Percentiles rank a stretch among this genome's conserved stretches.
phyloP scores from a whole-genome alignment of 2,329 filamentous ascomycete species.

The Diaporthe citriasiana region DNA sequence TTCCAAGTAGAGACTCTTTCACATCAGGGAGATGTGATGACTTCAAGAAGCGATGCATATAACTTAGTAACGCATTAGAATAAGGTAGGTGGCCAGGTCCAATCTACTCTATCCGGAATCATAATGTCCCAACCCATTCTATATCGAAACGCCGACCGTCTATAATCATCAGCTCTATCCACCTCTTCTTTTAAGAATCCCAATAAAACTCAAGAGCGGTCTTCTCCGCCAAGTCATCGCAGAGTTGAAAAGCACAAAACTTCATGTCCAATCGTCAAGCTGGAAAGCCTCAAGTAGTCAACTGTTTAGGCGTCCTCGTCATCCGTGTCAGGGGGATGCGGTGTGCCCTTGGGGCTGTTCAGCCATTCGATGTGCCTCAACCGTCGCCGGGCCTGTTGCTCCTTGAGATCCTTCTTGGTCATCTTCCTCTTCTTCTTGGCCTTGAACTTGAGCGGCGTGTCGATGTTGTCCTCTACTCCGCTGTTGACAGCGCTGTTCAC shows the following conservation, averaged over 20 bases:
- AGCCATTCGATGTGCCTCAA: conserved; percentile 89
- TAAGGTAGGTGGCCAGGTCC: conserved; percentile 1
- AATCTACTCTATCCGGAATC: conserved; percentile 32
- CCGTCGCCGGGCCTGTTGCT: conserved; percentile 87
- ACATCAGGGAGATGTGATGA: too few species aligned
- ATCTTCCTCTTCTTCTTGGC: conserved; percentile 98
- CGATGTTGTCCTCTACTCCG: conserved; percentile 84
- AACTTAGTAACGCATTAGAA: conserved; percentile 10
- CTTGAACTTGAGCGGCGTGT: conserved; percentile 83
- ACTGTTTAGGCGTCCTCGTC: conserved; percentile 69
- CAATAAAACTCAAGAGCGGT: neutral
- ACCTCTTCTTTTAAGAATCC: conserved; percentile 13
- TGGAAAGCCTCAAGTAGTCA: neutral
- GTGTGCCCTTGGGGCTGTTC: conserved; percentile 87
- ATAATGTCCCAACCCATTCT: conserved; percentile 15
- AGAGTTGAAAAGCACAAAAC: neutral
- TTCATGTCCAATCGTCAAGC: neutral
- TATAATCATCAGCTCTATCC: conserved; percentile 20
- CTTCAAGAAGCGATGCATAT: neutral
- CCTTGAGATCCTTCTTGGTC: conserved; percentile 96
- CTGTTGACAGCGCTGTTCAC: conserved; percentile 79
- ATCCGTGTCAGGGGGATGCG: conserved; percentile 82
- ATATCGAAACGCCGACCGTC: conserved; percentile 21
- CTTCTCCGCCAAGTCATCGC: neutral
- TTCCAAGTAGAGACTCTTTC: neutral